phyloP scores from a whole-genome alignment of 805 yeast species.

The Wickerhamomyces subpelliculosus region DNA sequence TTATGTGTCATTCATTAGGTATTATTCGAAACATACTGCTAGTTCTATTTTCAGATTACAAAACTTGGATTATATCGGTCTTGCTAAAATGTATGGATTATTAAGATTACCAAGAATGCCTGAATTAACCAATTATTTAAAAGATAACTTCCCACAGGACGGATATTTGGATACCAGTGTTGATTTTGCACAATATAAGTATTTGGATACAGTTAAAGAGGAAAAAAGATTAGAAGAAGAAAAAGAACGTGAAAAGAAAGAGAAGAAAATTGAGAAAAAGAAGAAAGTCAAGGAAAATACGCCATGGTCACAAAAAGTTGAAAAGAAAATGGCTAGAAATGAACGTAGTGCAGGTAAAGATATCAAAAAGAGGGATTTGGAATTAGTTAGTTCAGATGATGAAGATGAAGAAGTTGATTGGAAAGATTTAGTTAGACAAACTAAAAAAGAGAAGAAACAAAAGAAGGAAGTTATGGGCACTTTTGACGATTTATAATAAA shows the following conservation, averaged over 20 bases:
- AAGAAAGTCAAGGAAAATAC: conserved; percentile 17
- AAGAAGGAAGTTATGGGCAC: conserved; percentile 40
- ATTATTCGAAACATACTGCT: conserved; percentile 84
- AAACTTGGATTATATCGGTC: conserved; percentile 60
- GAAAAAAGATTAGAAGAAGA: conserved; percentile 51
- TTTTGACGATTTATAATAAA: conserved; percentile 48
- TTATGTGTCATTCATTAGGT: conserved; percentile 75
- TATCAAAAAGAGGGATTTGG: conserved; percentile 46
- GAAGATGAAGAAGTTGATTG: conserved; percentile 63
- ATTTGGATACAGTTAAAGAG: conserved; percentile 61
- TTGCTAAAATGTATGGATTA: conserved; percentile 75
- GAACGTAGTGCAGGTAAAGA: conserved; percentile 57
- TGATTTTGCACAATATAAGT: conserved; percentile 62
- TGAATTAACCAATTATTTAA: conserved; percentile 52
- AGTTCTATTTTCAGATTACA: conserved; percentile 77
- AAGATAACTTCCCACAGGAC: conserved; percentile 47
- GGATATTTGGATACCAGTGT: conserved; percentile 69
- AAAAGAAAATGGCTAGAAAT: conserved; percentile 45
- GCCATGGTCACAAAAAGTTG: conserved; percentile 34
- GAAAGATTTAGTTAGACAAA: conserved; percentile 72
- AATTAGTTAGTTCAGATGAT: conserved; percentile 43
- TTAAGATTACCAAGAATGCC: conserved; percentile 92
- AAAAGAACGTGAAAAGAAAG: conserved; percentile 29
- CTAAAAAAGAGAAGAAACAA: conserved; percentile 48
- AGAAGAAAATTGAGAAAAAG: conserved; percentile 20